Evolutionary conservation across 345 rosid species (phyloP), one percentile per base, ranked within the genome.

Genomic region (Euphorbia peplus): DNA sequence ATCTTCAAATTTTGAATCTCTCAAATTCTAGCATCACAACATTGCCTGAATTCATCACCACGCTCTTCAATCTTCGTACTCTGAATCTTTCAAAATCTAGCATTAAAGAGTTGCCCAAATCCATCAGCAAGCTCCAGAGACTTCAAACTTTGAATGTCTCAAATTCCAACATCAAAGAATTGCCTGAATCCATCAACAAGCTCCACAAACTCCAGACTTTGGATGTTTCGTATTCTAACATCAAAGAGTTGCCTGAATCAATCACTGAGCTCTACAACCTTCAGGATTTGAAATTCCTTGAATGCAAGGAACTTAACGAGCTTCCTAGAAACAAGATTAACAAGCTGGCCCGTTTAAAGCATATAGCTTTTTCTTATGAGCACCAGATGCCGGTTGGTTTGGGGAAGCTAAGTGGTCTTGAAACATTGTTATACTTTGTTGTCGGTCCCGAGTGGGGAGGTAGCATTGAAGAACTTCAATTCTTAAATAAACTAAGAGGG

Each of bases 401-500:
- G 29, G 58, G 58, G 29, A 4, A 12, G 14, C 10, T 53, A 53
- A 51, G 10, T 16, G 2, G 24, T 51, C 55, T 51, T 51, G 55
- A 51, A 51, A 52, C 25, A 5, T 52, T 54, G 29, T 11, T 28
- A 3, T 24, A 24, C 5, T 66, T 66, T 37, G 47, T 19, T 10
- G 58, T 52, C 29, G 28, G 26, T 29, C 19, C 29, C 0, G 60
- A 51, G 13, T 5, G 19, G 29, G 60, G 70, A 18, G 39, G 35
- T 21, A 30, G 0, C 4, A 51, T 51, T 22, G 4, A 46, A 39
- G 67, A 63, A 26, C 7, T 63, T 6, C 12, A 46, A 25, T 16
- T 18, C 67, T 63, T 63, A 8, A 63, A 63, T 4, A 29, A 42
- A 63, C 48, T 63, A 24, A 12, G 67, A 41, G 67, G 67, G 37